Conservation (phyloP, 108 stramenopile species). For the Nitzschia sp. region DNA sequence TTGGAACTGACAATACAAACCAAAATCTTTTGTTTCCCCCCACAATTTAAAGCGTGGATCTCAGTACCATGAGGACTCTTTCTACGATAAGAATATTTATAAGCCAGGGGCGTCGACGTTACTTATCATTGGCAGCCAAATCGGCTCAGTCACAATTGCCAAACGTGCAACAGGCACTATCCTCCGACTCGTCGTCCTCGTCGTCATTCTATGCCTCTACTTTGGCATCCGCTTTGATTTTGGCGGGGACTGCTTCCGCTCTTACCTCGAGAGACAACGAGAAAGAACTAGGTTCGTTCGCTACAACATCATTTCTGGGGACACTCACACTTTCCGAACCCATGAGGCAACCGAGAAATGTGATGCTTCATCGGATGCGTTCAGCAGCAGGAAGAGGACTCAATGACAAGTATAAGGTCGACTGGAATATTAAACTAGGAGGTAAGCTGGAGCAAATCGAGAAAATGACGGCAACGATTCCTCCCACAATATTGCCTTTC, state of each 20-base stretch:
- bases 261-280: no score
- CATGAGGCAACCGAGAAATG: slow-evolving; percentile 39
- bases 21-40: not conserved
- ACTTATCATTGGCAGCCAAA: not conserved
- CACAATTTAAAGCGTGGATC: no score
- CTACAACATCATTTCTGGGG: no score
- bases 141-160: not conserved
- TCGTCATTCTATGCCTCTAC: not conserved
- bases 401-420: slow-evolving; percentile 70
- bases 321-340: not conserved
- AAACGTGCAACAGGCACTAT: not conserved
- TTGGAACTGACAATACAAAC: not conserved
- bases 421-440: slow-evolving; percentile 78
- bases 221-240: not conserved
- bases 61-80: not conserved
- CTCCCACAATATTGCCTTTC: no score
- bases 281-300: no score
- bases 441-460: slow-evolving; percentile 3
- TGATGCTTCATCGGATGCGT: slow-evolving; percentile 52
- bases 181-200: not conserved
- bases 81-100: not conserved
- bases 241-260: no score
- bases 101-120: not conserved
- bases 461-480: no score
- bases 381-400: slow-evolving; percentile 39